These are phyloP conservation scores for Solanum hybrid DNA, from an alignment of 305 asterid genomes.

Conservation along the genomic window DNA sequence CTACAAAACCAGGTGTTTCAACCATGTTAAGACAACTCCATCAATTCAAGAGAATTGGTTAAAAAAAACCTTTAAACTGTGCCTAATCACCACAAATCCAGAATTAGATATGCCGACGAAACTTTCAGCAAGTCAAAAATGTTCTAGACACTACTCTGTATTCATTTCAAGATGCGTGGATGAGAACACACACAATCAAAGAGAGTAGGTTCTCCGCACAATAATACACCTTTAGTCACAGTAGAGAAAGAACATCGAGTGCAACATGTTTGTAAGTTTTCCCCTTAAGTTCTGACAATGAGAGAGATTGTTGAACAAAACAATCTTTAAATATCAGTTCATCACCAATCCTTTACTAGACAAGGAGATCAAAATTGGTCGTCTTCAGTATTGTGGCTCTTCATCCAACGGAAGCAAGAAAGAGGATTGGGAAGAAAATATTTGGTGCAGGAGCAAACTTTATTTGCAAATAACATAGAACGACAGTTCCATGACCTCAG, in stretches of 20 bases:
- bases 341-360: not conserved
- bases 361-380: not conserved
- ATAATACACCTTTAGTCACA: not conserved
- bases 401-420: not conserved
- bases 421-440: not conserved
- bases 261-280: not conserved
- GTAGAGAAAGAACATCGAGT: not conserved
- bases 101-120: not conserved
- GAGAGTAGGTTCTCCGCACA: not conserved
- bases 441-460: not conserved
- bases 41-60: not conserved
- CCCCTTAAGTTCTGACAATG: not conserved
- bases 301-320: not conserved
- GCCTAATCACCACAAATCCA: not conserved
- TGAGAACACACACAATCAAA: not conserved
- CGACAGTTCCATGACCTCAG: not conserved
- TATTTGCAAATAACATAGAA: not conserved
- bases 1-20: not conserved
- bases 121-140: not conserved
- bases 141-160: not conserved
- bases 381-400: not conserved
- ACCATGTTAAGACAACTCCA: not conserved
- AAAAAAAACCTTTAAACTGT: not conserved
- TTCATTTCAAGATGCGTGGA: not conserved
- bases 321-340: not conserved